A percentile compares a stretch with the other conserved stretches of the same genome.
Conservation (phyloP, 257 asterid species). For the Fraxinus pennsylvanica region DNA sequence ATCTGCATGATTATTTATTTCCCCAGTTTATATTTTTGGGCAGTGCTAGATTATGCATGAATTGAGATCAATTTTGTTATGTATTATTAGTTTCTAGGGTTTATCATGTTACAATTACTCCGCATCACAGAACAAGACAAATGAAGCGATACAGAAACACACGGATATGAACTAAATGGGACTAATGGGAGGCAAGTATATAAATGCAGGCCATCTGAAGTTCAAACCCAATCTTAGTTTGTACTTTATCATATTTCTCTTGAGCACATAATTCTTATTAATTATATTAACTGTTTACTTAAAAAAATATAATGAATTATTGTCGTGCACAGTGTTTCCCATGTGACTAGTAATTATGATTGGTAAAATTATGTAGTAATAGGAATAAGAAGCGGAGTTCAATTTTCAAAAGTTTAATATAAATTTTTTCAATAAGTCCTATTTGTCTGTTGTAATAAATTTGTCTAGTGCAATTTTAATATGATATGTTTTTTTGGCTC, state of each 20-base stretch:
- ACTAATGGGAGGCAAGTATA: not conserved
- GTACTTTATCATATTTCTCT: not conserved
- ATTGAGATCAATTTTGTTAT: not conserved
- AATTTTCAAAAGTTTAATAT: conserved; percentile 1
- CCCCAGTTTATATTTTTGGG: conserved; percentile 15
- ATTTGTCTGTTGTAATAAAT: not conserved
- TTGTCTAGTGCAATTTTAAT: not conserved
- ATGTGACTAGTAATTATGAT: conserved; percentile 8
- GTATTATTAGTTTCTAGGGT: not conserved
- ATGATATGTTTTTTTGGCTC: conserved; percentile 4
- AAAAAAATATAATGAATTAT: not conserved
- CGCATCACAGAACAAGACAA: not conserved
- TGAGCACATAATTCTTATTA: not conserved
- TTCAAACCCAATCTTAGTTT: not conserved
- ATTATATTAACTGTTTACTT: not conserved
- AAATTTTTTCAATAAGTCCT: not conserved
- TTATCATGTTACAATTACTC: not conserved
- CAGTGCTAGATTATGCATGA: not conserved
- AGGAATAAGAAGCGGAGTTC: not conserved
- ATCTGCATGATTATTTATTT: conserved; percentile 13
- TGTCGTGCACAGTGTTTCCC: not conserved
- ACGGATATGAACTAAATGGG: not conserved
- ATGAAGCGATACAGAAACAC: not conserved
- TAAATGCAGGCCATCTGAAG: not conserved
- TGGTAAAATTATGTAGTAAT: conserved; percentile 9